A percentile compares a stretch with the other conserved stretches of the same genome.
Evolutionary conservation across 2,329 filamentous ascomycete genomes (phyloP).

Genomic region (Westerdykella ornata): DNA sequence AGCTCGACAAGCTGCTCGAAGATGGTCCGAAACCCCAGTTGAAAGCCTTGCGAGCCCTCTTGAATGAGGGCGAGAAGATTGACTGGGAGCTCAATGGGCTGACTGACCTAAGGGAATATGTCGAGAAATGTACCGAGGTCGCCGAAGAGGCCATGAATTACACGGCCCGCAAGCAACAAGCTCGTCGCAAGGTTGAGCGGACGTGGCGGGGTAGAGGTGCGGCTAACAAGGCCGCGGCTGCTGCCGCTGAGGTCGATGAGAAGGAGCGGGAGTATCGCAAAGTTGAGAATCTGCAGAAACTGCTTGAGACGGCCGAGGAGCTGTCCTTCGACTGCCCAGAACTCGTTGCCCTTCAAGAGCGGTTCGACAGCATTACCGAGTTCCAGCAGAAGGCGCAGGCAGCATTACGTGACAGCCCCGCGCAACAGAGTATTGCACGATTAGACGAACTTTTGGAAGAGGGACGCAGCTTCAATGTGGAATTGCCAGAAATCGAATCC

Average conservation of each 20-base stretch:
- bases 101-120: constrained; percentile 75
- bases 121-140: constrained; percentile 95
- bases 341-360: constrained; percentile 76
- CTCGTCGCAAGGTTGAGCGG: constrained; percentile 90
- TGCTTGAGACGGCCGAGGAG: constrained; percentile 75
- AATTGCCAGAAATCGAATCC: constrained; percentile 79
- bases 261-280: constrained; percentile 77
- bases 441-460: constrained; percentile 88
- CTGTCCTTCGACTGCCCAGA: constrained; percentile 92
- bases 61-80: constrained; percentile 93
- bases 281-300: constrained; percentile 77
- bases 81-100: constrained; percentile 82
- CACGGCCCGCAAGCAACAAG: constrained; percentile 95
- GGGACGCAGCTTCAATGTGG: constrained; percentile 82
- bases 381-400: constrained; percentile 72
- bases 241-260: constrained; percentile 73
- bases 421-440: constrained; percentile 54
- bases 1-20: constrained; percentile 75
- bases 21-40: constrained; percentile 79
- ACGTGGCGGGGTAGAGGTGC: constrained; percentile 65
- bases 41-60: constrained; percentile 73
- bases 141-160: constrained; percentile 95
- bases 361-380: constrained; percentile 72
- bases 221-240: constrained; percentile 47
- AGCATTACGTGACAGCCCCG: constrained; percentile 55